Base-by-base conservation (phyloP, 176 grass and related monocot species). In the Areca catechu region DNA sequence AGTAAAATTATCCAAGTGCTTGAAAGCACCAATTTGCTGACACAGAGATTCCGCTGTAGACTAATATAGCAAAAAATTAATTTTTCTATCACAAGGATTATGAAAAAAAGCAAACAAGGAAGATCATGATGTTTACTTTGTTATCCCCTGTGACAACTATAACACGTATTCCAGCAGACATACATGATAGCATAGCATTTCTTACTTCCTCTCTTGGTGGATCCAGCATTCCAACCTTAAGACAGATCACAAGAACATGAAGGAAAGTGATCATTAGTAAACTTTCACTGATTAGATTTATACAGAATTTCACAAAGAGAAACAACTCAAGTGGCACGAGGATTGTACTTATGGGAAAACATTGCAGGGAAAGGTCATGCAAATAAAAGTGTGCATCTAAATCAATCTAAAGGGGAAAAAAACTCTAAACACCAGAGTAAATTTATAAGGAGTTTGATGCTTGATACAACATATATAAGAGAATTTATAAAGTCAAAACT, bases 131-230 rank as follows among this genome's bases (percentile, higher is more conserved):
- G 18, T 50, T 68, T 80, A 98, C 93, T 85, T 98, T 98, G 59
- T 98, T 98, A 73, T 98, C 93, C 49, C 93, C 93, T 60, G 93
- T 98, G 75, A 92, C 93, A 75, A 98, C 86, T 66, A 98, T 85
- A 82, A 98, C 93, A 66, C 93, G 93, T 69, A 98, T 98, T 51
- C 93, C 93, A 3, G 93, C 93, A 80, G 80, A 87, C 83, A 88
- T 92, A 79, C 93, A 92, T 53, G 87, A 85, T 51, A 86, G 67
- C 52, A 98, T 98, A 58, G 93, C 93, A 78, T 74, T 70, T 17
- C 73, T 65, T 67, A 92, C 93, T 88, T 98, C 93, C 68, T 88
- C 81, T 74, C 93, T 91, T 82, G 93, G 93, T 60, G 93, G 93
- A 69, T 98, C 93, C 65, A 92, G 71, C 93, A 98, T 98, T 27